Evolutionary conservation across 768 basidiomycete species (phyloP), one percentile per base, ranked within the genome.

Genomic region (Tephrocybe sp.): DNA sequence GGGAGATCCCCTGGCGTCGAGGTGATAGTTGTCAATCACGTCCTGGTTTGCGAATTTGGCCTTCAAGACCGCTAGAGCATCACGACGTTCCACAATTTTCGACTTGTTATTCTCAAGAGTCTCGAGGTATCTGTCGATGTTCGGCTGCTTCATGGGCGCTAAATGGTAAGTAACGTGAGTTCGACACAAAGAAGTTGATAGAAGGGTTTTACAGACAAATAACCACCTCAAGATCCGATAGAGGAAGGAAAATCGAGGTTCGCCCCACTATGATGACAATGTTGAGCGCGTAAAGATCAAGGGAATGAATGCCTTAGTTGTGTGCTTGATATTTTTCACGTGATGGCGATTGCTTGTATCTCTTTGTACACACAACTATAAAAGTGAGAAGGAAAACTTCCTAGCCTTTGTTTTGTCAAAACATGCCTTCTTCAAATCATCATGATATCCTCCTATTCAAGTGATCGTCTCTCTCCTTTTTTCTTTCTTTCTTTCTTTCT

Each of bases 61-160:
- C 42, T 76, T 78, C 41, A 89, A 70, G 14, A 72, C 59, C 7
- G 71, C 51, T 13, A 89, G 63, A 13, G 82, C 89, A 45, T 87
- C 80, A 50, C 83, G 77, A 14, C 92, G 75, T 31, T 89, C 85
- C 59, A 80, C 87, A 60, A 85, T 72, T 56, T 84, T 90, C 44
- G 79, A 26, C 26, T 26, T 26, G 26, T 7, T 74, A 64, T 80
- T 82, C 53, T 72, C 71, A 51, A 89, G 73, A 49, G 73, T 74
- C 8, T 74, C 66, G n/a, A 82, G 61, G 8, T 82, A 72, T 49
- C 68, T 65, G 49, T 72, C 73, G 45, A 86, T 60, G 54, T 73
- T 59, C 40, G 52, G 39, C 14, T 43, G 49, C 47, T 45, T 42
- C 51, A 52, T 52, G 33, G 23, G 39, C 34, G 13, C 45, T 52